Base-by-base conservation (phyloP, 2,329 filamentous ascomycete species). In the Sodiomyces alkalinus region DNA sequence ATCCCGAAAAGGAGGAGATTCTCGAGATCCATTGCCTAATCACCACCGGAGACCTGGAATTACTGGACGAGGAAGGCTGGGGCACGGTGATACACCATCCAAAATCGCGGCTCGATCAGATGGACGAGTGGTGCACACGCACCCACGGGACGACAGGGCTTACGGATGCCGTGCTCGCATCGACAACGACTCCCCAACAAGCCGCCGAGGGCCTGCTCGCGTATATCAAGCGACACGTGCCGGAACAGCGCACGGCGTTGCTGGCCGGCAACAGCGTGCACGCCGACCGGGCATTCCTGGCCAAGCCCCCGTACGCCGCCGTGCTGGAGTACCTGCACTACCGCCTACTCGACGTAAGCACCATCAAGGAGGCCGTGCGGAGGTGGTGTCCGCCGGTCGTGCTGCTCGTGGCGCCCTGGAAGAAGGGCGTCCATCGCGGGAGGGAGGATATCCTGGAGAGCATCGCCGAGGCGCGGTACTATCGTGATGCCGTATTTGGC, bases 231-330 rank as follows among this genome's bases (percentile, higher is more conserved):
- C 64, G 60, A 35, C 64, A 75, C 45, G 67, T 90, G 5, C 80
- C 83, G 0, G 57, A 75, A 34, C 59, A 62, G 7, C 63, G 73
- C 26, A 68, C 55, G 19, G 87, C 73, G 1, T 53, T 96, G 32
- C 62, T 98, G 22, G 86, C 90, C 1, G 90, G 90, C 3, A 98
- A 93, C 55, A 90, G 78, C 32, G 81, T 98, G 16, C 87, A 98
- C 48, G 82, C 80, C 4, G 90, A 98, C 52, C 73, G 74, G 42
- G 71, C 72, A 2, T 98, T 98, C 47, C 60, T 98, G 34, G 62
- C 71, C 5, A 68, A 70, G 37, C 64, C 63, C 32, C 85, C 86
- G 0, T 98, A 87, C 52, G 68, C 62, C 21, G 58, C 63, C 33
- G 73, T 93, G 2, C 55, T 81, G 27, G 69, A 79, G 32, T 72